These are phyloP conservation scores for Mycena venus DNA, from an alignment of 768 basidiomycete species.

Conservation along the genomic window DNA sequence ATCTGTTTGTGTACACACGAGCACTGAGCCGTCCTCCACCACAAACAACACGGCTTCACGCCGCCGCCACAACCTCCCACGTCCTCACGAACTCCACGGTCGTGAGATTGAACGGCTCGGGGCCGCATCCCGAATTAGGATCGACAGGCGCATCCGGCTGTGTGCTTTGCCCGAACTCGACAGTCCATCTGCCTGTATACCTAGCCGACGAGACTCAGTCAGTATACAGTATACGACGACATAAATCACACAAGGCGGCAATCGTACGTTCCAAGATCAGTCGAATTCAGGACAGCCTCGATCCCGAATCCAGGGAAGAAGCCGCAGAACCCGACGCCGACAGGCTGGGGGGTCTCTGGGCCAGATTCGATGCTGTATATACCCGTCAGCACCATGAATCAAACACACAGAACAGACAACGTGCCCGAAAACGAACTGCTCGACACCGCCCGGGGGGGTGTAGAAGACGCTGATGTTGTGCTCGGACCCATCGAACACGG, in stretches of 20 bases:
- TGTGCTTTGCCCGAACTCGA: constrained; percentile 21
- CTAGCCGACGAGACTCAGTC: constrained; percentile 4
- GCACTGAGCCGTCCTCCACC: not conserved
- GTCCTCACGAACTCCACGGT: constrained; percentile 21
- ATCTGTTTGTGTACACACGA: too few species aligned
- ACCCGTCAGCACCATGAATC: not conserved
- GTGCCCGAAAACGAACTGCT: not conserved
- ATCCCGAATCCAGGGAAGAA: constrained; percentile 9
- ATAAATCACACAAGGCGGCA: not conserved
- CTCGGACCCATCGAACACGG: constrained; percentile 12
- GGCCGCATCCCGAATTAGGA: constrained; percentile 20
- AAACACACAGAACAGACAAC: constrained; percentile 10
- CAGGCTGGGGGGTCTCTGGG: too few species aligned
- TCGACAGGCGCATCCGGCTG: constrained; percentile 17
- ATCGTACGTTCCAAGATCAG: constrained; percentile 19
- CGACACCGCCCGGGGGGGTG: constrained; percentile 18
- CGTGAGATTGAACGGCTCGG: constrained; percentile 16
- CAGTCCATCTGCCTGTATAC: constrained; percentile 20
- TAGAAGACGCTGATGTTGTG: constrained; percentile 13
- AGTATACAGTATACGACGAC: not conserved
- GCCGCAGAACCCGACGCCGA: constrained; percentile 21
- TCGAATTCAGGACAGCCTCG: not conserved
- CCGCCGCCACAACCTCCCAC: constrained; percentile 20
- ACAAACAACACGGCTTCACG: not conserved
- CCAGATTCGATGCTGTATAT: not conserved